Conservation (phyloP, 495 filamentous ascomycete species). For the Penicillium bovifimosum region DNA sequence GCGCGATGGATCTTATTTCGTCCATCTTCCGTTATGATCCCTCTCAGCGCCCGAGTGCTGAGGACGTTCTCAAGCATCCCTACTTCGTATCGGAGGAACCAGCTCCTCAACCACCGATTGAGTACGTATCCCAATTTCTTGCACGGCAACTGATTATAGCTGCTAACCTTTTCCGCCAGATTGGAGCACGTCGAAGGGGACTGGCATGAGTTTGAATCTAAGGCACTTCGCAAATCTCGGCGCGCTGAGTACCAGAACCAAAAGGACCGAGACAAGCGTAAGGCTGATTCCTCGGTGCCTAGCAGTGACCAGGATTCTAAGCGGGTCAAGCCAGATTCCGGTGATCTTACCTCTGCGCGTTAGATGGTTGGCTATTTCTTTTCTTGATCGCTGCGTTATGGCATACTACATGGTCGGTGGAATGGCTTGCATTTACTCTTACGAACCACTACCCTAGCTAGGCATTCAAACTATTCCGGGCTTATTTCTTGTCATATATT, state of each 20-base stretch:
- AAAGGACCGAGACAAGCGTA: constrained; percentile 49
- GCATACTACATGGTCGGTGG: constrained; percentile 11
- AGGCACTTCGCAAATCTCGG: constrained; percentile 76
- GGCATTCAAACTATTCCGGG: constrained; percentile 8
- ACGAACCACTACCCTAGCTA: background rate
- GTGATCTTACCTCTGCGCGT: constrained; percentile 1
- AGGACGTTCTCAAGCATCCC: constrained; percentile 78
- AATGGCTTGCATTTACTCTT: constrained; percentile 19
- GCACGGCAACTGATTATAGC: constrained; percentile 1
- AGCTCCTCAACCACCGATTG: constrained; percentile 66
- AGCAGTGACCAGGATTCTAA: constrained; percentile 39
- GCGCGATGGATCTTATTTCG: constrained; percentile 75
- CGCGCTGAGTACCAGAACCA: constrained; percentile 52
- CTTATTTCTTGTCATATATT: constrained; percentile 19
- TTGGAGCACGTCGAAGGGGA: constrained; percentile 83
- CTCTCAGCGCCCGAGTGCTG: constrained; percentile 72
- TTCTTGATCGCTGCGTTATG: constrained; percentile 6
- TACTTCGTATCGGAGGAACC: constrained; percentile 89
- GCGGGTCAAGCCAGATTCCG: constrained; percentile 25
- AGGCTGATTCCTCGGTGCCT: constrained; percentile 25
- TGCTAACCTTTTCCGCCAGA: constrained; percentile 38
- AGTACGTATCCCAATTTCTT: constrained; percentile 53
- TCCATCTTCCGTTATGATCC: constrained; percentile 88
- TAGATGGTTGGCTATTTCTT: background rate
- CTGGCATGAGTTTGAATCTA: constrained; percentile 99